Percentiles rank a stretch among this genome's conserved stretches.
phyloP scores from a whole-genome alignment of 805 yeast species.

The Starmerella sirachaensis region DNA sequence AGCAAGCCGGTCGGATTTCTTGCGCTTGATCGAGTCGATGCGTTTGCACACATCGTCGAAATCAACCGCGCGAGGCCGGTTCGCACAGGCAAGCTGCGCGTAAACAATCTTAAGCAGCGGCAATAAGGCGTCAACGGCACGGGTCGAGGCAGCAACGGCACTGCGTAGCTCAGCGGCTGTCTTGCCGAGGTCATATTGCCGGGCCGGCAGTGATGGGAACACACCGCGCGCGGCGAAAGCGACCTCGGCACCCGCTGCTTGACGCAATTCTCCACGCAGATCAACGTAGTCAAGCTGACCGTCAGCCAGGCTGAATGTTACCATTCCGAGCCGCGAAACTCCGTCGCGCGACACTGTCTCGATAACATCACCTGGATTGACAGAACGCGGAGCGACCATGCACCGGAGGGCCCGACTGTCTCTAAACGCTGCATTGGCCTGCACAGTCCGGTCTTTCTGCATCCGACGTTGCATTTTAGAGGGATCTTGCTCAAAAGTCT shows the following conservation, averaged over 20 bases:
- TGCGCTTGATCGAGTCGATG: neutral
- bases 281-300: conserved; percentile 16
- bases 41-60: conserved; percentile 10
- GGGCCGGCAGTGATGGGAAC: conserved; percentile 3
- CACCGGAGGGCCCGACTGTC: neutral
- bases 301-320: conserved; percentile 15
- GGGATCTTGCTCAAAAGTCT: too few species aligned
- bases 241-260: conserved; percentile 7
- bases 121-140: neutral
- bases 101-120: conserved; percentile 12
- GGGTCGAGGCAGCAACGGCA: neutral
- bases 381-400: conserved; percentile 8
- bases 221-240: conserved; percentile 12
- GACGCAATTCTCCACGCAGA: conserved; percentile 4
- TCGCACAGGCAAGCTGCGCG: conserved; percentile 4
- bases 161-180: neutral
- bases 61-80: conserved; percentile 14
- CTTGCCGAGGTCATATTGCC: neutral
- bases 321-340: conserved; percentile 14
- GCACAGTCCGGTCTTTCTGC: too few species aligned
- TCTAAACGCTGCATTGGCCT: neutral
- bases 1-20: conserved; percentile 7
- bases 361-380: conserved; percentile 20
- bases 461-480: too few species aligned
- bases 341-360: conserved; percentile 14